Base-by-base conservation (phyloP, 768 basidiomycete genomes). In the Pleurotus pulmonarius region DNA sequence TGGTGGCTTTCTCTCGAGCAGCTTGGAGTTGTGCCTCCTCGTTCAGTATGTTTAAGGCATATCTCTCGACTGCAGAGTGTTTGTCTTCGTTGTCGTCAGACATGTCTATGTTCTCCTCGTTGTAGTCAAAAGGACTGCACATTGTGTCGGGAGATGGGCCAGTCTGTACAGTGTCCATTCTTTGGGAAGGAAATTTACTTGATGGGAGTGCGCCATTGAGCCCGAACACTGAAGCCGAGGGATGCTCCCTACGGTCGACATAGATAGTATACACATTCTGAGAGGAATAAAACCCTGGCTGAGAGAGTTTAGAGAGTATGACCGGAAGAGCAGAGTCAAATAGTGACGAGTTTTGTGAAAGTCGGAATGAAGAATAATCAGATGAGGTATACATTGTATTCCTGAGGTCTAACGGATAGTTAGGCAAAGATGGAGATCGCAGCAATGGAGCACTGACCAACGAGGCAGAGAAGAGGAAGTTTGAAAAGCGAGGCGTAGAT, bases 401-500 rank as follows among this genome's bases (percentile, higher is more conserved):
- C 24, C 46, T 47, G 6, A 47, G 46, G 22, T 47, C 46, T 47
- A 16, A 25, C 12, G 24, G 51, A 20, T 18, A 39, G 62, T 54
- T 38, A 24, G 29, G 48, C 7, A 55, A 37, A 52, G 18, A 38
- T 24, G 43, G 46, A 39, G 40, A 20, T 37, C 25, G 24, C 34
- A 29, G 49, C 37, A 4, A 4, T 3, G 39, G 22, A 41, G 49
- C 49, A 78, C 81, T 26, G 51, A 86, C 87, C 88, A 60, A 90
- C 59, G 16, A 80, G 80, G 24, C 79, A 79, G 24, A 90, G 79
- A 37, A 88, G 74, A 16, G 81, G 80, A 57, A 90, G 85, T 18
- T 65, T 69, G 44, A 58, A 38, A 0, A 90, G 69, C 29, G 69
- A 60, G 2, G 67, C 55, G 56, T 80, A 74, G 2, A 78, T 75